Evolutionary conservation across 2,329 filamentous ascomycete species (phyloP).

Genomic region (Hymenoscyphus occultus): DNA sequence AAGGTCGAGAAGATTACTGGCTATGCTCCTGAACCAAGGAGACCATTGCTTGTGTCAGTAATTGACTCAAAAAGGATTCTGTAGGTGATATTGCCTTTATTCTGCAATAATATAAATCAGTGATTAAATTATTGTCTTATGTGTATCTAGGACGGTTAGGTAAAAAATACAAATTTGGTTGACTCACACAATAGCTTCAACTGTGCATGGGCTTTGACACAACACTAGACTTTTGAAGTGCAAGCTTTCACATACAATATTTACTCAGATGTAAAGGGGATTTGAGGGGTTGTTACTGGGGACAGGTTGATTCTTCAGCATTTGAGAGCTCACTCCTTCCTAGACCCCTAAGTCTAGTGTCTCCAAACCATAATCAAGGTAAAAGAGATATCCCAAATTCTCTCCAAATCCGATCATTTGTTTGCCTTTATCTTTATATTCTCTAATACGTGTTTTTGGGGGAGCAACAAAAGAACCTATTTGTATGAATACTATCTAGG

Average conservation of each 20-base stretch:
- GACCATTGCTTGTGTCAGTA: slow-evolving; percentile 33
- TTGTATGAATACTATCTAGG: too few species aligned
- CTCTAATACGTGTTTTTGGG: too few species aligned
- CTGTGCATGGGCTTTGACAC: background rate
- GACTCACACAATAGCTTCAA: background rate
- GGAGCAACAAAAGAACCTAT: too few species aligned
- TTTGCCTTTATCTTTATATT: too few species aligned
- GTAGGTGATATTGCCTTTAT: background rate
- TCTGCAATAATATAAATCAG: background rate
- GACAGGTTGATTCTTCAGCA: slow-evolving; percentile 20
- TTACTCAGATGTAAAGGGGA: slow-evolving; percentile 38
- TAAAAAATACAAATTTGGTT: background rate
- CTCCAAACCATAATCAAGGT: slow-evolving; percentile 23
- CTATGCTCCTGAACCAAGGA: slow-evolving; percentile 39
- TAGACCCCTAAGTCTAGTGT: slow-evolving; percentile 17
- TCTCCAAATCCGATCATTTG: slow-evolving; percentile 26
- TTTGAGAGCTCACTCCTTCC: slow-evolving; percentile 29
- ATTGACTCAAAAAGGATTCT: background rate
- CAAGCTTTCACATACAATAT: background rate
- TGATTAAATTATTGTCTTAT: background rate
- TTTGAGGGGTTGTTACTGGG: slow-evolving; percentile 32
- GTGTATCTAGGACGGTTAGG: background rate
- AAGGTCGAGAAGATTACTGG: slow-evolving; percentile 39
- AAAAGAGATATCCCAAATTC: slow-evolving; percentile 20
- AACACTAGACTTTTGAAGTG: background rate